Base-by-base conservation (phyloP, 1,139 yeast species). In the Blastobotrys apis region DNA sequence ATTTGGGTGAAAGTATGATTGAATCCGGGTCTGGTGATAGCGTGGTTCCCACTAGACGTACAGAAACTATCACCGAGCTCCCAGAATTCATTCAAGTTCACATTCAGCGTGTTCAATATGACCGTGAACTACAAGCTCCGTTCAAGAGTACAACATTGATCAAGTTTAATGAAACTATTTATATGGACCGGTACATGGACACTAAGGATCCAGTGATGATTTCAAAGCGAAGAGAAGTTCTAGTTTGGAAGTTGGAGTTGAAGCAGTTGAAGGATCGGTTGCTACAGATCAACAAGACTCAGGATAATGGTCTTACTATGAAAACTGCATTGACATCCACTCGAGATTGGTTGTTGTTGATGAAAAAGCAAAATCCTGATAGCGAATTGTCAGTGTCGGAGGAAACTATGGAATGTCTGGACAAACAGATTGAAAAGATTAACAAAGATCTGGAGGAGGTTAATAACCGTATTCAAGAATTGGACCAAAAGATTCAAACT, bases 31-130 rank as follows among this genome's bases (percentile, higher is more conserved):
- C 92, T 1, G 72, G 73, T 33, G 30, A 38, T 12, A 23, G 12
- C 20, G 17, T 5, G 19, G 88, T 78, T 3, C 30, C 33, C 5
- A 83, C 84, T 48, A 48, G 60, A 32, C 78, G 94, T 58, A 75
- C 84, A 1, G 74, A 87, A 36, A 79, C 94, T 0, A 76, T 90
- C 5, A 72, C 77, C 12, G 73, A 78, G 49, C 67, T 87, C 13
- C 98, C 98, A 0, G 81, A 81, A 8, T 78, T 92, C 41, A 66
- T 92, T 41, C 98, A 92, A 61, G 78, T 92, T 41, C 98, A 92
- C 60, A 86, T 92, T 3, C 97, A 90, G 64, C 74, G 98, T 58
- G 97, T 90, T 1, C 84, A 87, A 62, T 92, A 84, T 64, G 96
- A 92, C 60, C 73, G 90, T 39, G 83, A 74, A 46, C 66, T 75